Evolutionary conservation across 441 rosid species (phyloP).

Genomic region (Croton laevigatus): DNA sequence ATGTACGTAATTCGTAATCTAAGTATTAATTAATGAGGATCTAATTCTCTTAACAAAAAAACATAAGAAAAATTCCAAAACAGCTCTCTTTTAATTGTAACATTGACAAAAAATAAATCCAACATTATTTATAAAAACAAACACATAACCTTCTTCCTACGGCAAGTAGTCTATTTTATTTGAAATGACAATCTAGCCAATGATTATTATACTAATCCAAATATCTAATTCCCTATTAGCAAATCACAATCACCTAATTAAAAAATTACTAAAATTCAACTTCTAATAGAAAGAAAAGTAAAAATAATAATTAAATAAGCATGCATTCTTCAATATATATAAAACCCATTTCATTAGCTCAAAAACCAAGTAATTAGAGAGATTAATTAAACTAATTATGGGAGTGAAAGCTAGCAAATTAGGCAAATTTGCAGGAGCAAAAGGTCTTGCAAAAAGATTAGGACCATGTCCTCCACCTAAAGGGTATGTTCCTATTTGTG

Average conservation of each 20-base stretch:
- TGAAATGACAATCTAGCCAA: neutral
- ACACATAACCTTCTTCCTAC: slow-evolving; percentile 14
- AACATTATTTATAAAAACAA: no score
- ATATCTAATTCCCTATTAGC: neutral
- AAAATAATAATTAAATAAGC: no score
- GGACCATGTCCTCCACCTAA: slow-evolving; percentile 8
- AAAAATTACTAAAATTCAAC: neutral
- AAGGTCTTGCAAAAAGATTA: neutral
- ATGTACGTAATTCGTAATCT: neutral
- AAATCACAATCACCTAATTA: slow-evolving; percentile 1
- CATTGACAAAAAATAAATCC: no score
- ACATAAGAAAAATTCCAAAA: neutral
- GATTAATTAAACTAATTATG: slow-evolving; percentile 17
- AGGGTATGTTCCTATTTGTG: slow-evolving; percentile 35
- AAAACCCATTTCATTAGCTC: neutral
- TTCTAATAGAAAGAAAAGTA: no score
- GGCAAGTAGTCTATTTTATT: slow-evolving; percentile 10
- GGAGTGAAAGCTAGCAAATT: slow-evolving; percentile 30
- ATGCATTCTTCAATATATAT: no score
- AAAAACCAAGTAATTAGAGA: neutral
- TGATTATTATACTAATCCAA: neutral
- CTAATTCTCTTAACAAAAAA: neutral
- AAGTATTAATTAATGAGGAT: neutral
- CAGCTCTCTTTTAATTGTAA: no score
- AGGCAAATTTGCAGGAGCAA: slow-evolving; percentile 7